Evolutionary conservation across 2,329 filamentous ascomycete genomes (phyloP), one percentile per base, ranked within the genome.

Genomic region (Aureobasidium melanogenum): DNA sequence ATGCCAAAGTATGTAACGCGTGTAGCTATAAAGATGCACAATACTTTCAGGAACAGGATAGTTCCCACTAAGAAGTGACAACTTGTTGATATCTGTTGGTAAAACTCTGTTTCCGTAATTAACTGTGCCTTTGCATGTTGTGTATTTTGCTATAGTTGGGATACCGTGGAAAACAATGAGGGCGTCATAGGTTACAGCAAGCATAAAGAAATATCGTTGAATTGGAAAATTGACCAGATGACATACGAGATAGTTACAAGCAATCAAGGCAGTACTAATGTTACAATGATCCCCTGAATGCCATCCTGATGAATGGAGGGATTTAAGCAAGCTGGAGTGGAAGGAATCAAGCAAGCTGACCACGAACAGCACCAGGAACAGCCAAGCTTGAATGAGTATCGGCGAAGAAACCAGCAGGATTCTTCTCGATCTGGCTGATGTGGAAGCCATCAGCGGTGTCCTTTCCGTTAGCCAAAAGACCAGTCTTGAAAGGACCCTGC

Each of bases 371-470:
- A 62, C 82, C 81, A 32, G 79, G 75, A 8, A 79, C 70, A 36
- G 76, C 80, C 28, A 75, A 67, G 64, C 69, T 75, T 6, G 80
- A 80, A 71, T 84, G 81, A 1, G 77, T 73, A 66, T 84, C 82
- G 39, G 79, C 75, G 67, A 82, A 82, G 75, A 83, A 84, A 14
- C 66, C 73, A 6, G 65, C 63, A 0, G 81, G 80, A 66, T 82
- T 76, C 36, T 71, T 70, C 69, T 83, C 79, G 54, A 83, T 82
- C 72, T 80, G 70, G 41, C 67, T 67, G 43, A 84, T 75, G 22
- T 73, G 74, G 70, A 84, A 83, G 3, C 76, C 78, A 19, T 66
- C 71, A 17, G 75, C 79, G 17, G 76, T 77, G 64, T 81, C 79
- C 6, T 67, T 65, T 15, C 76, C 77, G 54, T 76, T 73, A 24